Evolutionary conservation across 148 eudicot genomes (phyloP), one percentile per base, ranked within the genome.

Genomic region (Pharnaceum exiguum): DNA sequence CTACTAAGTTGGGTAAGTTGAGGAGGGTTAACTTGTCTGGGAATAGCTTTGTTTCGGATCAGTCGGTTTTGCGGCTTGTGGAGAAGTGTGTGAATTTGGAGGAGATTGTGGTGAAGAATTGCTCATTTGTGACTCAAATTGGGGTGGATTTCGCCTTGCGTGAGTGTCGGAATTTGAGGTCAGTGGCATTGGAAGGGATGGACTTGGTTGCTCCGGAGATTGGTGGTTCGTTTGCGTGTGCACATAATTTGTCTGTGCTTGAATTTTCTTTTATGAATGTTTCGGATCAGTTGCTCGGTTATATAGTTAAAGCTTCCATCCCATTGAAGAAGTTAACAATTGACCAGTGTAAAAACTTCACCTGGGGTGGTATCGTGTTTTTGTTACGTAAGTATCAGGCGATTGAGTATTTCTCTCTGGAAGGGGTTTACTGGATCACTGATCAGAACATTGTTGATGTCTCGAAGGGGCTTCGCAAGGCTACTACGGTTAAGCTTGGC

Each of bases 321-420:
- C 87, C 85, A 43, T 77, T 87, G 57, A 84, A 60, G 57, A 75
- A 58, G n/a, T 59, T 87, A 16, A 36, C 57, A 47, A 68, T 87
- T 53, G 44, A 29, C 51, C 46, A 55, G 31, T 77, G 82, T 54
- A 32, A 35, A 45, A 51, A 53, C 37, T 79, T 83, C 56, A 56
- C 72, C 0, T 64, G 69, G 49, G 43, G 65, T 37, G 81, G 85
- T 38, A 59, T 87, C 35, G 52, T 76, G 23, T 36, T 65, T 4
- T 70, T 87, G 4, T 46, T 83, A 43, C 16, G 56, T 2, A 37
- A 28, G 0, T 75, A 77, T 46, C 67, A 49, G 19, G 62, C 63
- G n/a, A 75, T 87, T 31, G 73, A 81, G 11, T 64, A 57, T 59
- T 62, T 81, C 6, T 73, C 69, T 66, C 58, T 87, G 3, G 67